Percentiles rank a stretch among this genome's conserved stretches.
These are phyloP conservation scores for Bertia moriformis DNA, from an alignment of 2,329 filamentous ascomycete genomes.

Conservation along the genomic window DNA sequence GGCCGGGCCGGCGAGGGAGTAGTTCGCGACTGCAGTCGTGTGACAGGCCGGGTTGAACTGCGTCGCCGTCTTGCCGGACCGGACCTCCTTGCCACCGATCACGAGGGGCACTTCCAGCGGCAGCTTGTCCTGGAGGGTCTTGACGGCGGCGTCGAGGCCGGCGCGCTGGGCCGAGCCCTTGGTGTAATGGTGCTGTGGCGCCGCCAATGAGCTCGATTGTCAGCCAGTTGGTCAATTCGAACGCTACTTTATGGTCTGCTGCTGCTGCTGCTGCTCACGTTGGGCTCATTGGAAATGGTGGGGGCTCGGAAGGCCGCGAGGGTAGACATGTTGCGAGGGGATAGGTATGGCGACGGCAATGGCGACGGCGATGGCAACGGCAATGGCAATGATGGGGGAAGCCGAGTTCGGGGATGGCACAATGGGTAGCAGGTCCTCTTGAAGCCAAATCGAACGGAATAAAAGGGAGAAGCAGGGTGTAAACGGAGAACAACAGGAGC, in stretches of 20 bases:
- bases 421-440: too few species aligned
- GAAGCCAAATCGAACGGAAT: too few species aligned
- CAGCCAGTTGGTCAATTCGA: conserved; percentile 2
- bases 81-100: conserved; percentile 71
- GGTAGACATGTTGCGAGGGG: conserved; percentile 23
- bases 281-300: conserved; percentile 78
- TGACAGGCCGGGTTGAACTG: conserved; percentile 80
- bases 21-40: conserved; percentile 60
- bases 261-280: conserved; percentile 53
- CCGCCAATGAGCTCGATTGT: conserved; percentile 3
- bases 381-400: too few species aligned
- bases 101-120: conserved; percentile 71
- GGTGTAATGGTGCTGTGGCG: conserved; percentile 65
- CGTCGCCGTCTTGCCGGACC: conserved; percentile 45
- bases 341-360: too few species aligned
- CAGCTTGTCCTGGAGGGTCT: conserved; percentile 50
- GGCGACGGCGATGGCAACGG: too few species aligned
- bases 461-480: too few species aligned
- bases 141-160: conserved; percentile 60
- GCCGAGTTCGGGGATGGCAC: too few species aligned
- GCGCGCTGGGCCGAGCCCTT: conserved; percentile 71
- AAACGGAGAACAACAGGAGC: too few species aligned
- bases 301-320: conserved; percentile 80
- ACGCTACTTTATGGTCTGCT: conserved; percentile 1
- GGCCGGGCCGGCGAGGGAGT: conserved; percentile 64